Conservation (phyloP, 2,329 filamentous ascomycete genomes). For the Mycosphaerella sp. region DNA sequence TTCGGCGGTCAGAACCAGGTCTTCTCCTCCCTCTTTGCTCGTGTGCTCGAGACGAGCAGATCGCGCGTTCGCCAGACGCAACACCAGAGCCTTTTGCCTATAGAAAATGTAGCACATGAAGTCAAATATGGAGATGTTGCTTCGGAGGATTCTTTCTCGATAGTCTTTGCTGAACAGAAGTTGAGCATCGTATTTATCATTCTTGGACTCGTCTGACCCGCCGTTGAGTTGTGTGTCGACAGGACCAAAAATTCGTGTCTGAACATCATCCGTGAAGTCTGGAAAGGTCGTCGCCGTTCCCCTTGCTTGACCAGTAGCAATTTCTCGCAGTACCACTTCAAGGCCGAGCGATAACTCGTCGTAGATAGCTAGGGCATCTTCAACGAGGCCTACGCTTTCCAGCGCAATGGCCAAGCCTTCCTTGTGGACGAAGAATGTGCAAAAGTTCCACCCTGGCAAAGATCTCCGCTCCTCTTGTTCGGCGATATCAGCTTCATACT, state of each 20-base stretch:
- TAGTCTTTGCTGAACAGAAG: constrained; percentile 61
- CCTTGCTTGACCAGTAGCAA: constrained; percentile 53
- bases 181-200: constrained; percentile 14
- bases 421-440: constrained; percentile 97
- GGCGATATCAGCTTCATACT: constrained; percentile 96
- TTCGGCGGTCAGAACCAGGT: constrained; percentile 74
- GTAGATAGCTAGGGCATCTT: constrained; percentile 90
- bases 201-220: constrained; percentile 11
- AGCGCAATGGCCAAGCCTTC: constrained; percentile 90
- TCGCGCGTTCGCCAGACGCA: constrained; percentile 69
- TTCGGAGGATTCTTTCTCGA: constrained; percentile 83
- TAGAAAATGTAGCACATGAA: constrained; percentile 92
- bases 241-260: constrained; percentile 23
- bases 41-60: constrained; percentile 37
- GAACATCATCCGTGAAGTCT: constrained; percentile 64
- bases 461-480: constrained; percentile 84
- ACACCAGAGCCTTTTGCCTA: constrained; percentile 72
- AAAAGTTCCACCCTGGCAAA: constrained; percentile 97
- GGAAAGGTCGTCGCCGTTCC: constrained; percentile 68
- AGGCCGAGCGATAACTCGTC: constrained; percentile 87
- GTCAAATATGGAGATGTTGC: constrained; percentile 93
- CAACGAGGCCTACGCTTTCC: constrained; percentile 90
- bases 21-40: constrained; percentile 48
- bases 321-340: constrained; percentile 73
- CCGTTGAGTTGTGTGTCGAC: constrained; percentile 16